These are phyloP conservation scores for Austroboletus sp. DNA, from an alignment of 1,284 basidiomycete genomes.

Conservation along the genomic window DNA sequence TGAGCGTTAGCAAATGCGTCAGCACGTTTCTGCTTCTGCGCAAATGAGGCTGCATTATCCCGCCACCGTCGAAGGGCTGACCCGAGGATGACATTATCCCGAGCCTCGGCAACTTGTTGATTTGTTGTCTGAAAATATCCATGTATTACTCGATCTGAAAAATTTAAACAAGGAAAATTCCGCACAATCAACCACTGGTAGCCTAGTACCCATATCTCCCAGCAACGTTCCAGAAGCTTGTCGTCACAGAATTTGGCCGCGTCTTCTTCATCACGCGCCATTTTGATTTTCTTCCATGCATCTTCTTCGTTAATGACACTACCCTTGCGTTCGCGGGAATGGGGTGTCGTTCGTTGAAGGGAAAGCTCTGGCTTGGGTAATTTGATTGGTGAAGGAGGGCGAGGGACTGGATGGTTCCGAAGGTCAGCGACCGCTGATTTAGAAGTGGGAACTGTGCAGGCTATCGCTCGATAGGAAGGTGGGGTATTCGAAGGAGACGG, in stretches of 20 bases:
- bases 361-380: constrained; percentile 21
- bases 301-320: constrained; percentile 59
- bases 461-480: constrained; percentile 46
- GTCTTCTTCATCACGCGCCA: constrained; percentile 59
- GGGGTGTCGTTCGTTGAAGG: constrained; percentile 14
- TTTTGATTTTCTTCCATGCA: constrained; percentile 67
- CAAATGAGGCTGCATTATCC: constrained; percentile 33
- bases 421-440: constrained; percentile 8
- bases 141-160: constrained; percentile 12
- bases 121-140: constrained; percentile 48
- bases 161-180: constrained; percentile 16
- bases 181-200: constrained; percentile 65
- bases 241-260: constrained; percentile 64
- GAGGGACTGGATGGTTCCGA: constrained; percentile 17
- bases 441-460: constrained; percentile 23
- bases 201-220: constrained; percentile 63
- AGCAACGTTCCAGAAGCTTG: constrained; percentile 57
- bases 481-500: constrained; percentile 41
- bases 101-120: constrained; percentile 51
- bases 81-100: constrained; percentile 55
- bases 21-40: constrained; percentile 38
- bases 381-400: constrained; percentile 31
- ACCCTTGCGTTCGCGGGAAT: constrained; percentile 36
- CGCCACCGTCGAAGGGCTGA: constrained; percentile 55
- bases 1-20: constrained; percentile 39